Percentiles rank a stretch among this genome's conserved stretches.
Evolutionary conservation across 257 asterid species (phyloP).

Genomic region (Echites panduratus): DNA sequence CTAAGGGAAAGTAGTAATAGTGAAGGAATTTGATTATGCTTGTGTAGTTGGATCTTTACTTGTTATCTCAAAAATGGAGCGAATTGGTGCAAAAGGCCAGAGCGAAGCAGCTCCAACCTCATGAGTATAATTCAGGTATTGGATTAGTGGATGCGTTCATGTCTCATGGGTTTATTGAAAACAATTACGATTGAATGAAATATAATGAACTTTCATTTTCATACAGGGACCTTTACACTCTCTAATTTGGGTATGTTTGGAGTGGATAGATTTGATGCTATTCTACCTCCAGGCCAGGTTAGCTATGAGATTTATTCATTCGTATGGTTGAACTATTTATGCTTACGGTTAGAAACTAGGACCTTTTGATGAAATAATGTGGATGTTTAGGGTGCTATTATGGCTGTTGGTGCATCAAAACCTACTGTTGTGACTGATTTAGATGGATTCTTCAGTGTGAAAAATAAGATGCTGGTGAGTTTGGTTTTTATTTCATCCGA

Average conservation of each 20-base stretch:
- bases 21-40: conserved; percentile 18
- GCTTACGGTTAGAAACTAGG: too few relatives aligned
- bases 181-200: neutral
- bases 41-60: conserved; percentile 73
- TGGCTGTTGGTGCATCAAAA: conserved; percentile 95
- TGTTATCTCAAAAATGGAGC: conserved; percentile 79
- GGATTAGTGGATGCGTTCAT: neutral
- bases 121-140: conserved; percentile 73
- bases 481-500: neutral
- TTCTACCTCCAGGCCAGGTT: conserved; percentile 95
- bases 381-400: conserved; percentile 72
- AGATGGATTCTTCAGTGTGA: conserved; percentile 71
- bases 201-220: conserved; percentile 3
- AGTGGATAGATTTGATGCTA: conserved; percentile 91
- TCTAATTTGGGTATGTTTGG: conserved; percentile 97
- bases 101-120: conserved; percentile 83
- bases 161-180: neutral
- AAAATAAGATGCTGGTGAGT: conserved; percentile 81
- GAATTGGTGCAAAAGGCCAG: conserved; percentile 83
- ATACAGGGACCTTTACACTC: conserved; percentile 73
- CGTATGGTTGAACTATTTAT: neutral
- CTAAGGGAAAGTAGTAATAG: neutral
- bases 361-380: neutral
- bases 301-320: conserved; percentile 12
- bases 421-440: conserved; percentile 56